Conservation (phyloP, 495 filamentous ascomycete species). For the Glonium stellatum region DNA sequence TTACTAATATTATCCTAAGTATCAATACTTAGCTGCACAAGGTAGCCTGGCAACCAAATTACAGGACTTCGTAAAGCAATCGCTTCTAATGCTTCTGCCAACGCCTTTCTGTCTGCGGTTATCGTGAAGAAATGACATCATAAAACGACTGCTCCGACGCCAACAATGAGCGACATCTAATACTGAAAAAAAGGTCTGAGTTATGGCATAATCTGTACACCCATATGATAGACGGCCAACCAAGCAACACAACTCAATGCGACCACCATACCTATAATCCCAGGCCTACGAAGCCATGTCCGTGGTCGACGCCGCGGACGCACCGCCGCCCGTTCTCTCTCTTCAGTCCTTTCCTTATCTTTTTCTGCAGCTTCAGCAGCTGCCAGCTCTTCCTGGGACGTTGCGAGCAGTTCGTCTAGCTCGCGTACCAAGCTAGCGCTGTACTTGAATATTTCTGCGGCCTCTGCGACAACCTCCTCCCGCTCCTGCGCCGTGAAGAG, state of each 20-base stretch:
- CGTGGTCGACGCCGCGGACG: not conserved
- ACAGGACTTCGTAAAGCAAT: no score
- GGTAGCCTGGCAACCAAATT: no score
- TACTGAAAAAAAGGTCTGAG: not conserved
- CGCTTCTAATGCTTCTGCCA: no score
- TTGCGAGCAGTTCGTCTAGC: conserved; percentile 30
- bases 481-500: conserved; percentile 40
- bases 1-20: no score
- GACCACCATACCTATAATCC: conserved; percentile 16
- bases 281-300: conserved; percentile 17
- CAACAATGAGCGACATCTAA: no score
- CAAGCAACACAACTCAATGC: conserved; percentile 18
- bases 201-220: conserved; percentile 1
- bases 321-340: not conserved
- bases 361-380: conserved; percentile 5
- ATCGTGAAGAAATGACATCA: no score
- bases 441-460: conserved; percentile 39
- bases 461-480: conserved; percentile 44
- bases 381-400: conserved; percentile 6
- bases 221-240: conserved; percentile 9
- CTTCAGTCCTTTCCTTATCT: conserved; percentile 1
- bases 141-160: no score
- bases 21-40: no score
- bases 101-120: no score
- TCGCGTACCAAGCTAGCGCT: conserved; percentile 38